Evolutionary conservation across 2,329 filamentous ascomycete species (phyloP), one percentile per base, ranked within the genome.

Genomic region (Exserohilum turcica): DNA sequence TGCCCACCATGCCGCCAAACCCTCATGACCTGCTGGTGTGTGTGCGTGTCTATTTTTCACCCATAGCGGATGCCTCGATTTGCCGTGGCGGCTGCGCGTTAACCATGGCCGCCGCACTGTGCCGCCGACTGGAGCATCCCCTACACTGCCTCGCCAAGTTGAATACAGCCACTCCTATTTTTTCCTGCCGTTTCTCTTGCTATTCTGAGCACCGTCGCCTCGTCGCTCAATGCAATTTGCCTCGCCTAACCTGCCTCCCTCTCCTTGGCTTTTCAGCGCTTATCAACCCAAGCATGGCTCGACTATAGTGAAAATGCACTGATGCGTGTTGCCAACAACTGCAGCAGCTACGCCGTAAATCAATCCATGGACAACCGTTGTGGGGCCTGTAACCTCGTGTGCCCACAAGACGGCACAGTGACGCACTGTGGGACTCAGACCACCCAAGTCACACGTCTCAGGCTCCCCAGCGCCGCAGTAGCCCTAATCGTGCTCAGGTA

Each of bases 81-180:
- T 16, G n/a, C 28, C 32, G 31, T 18, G 8, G 19, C 21, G 36
- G 43, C 36, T 32, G 43, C 36, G 43, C 36, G 45, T 32, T 47
- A 27, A 38, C 29, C 21, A 18, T 48, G 16, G 47, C 39, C 21
- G 45, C 48, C 48, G 29, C 48, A 40, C 35, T 36, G 27, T 8
- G 29, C 48, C 43, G 43, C 43, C 35, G 35, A 37, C 44, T 27
- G n/a, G 40, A 31, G 27, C 21, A 29, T 31, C 29, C 18, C 28
- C 18, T 29, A 47, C 48, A 47, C 48, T 52, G 43, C 36, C 48
- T 47, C 45, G 28, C 27, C 15, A 35, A 16, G 16, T 28, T 19
- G 43, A 35, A 4, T 47, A 52, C 27, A 52, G 35, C 35, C 27
- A 46, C 35, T 28, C 12, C 15, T 13, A 7, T 12, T 16, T 35